Conservation (phyloP, 805 yeast genomes). For the Candida oleophila region DNA sequence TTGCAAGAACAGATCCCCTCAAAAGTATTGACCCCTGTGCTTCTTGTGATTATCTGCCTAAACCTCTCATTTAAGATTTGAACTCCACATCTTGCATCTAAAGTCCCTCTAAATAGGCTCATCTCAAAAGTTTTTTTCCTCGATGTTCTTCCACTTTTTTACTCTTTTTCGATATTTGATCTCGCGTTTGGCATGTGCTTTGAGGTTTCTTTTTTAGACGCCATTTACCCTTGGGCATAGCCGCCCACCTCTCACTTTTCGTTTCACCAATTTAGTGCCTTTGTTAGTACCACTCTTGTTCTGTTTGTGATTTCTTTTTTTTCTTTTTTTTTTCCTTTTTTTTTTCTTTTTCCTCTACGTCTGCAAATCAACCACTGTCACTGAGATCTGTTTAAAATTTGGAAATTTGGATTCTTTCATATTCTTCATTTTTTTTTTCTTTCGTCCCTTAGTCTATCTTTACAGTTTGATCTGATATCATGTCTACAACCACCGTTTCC, state of each 20-base stretch:
- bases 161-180: background rate
- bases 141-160: background rate
- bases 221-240: background rate
- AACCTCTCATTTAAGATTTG: background rate
- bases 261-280: background rate
- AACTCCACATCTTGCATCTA: background rate
- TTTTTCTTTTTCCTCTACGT: conserved; percentile 1
- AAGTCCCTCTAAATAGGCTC: background rate
- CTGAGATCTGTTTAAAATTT: background rate
- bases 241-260: background rate
- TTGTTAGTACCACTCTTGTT: background rate
- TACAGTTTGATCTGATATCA: background rate
- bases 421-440: conserved; percentile 1
- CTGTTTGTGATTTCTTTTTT: background rate
- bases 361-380: background rate
- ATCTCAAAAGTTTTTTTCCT: background rate
- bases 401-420: background rate
- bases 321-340: background rate
- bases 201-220: background rate
- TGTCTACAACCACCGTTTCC: conserved; percentile 6
- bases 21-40: background rate
- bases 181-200: background rate
- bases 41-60: background rate
- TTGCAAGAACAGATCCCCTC: background rate
- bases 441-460: conserved; percentile 2